Base-by-base conservation (phyloP, 1,284 basidiomycete genomes). In the Sporisorium scitamineum region DNA sequence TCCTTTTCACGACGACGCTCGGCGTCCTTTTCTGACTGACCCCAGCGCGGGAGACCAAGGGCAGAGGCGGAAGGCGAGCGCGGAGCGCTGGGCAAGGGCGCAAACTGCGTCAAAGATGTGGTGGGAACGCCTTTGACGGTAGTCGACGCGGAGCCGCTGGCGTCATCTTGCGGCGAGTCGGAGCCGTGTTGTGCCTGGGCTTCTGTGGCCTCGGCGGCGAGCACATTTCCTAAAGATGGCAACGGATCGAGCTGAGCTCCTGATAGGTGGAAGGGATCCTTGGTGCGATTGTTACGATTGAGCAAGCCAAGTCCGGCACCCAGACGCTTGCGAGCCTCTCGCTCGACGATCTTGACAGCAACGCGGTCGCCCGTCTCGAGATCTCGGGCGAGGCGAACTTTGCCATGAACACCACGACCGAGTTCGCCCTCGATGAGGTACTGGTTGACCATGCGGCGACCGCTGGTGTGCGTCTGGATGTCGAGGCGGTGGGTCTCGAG, bases 361-460 rank as follows among this genome's bases (percentile, higher is more conserved):
- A 85, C 84, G 11, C 69, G 73, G 44, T 83, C 78, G 37, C 80
- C 79, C 7, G 82, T 82, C 37, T 80, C 75, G 14, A 77, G 78
- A 58, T 85, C 80, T 18, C 70, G 69, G 11, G 84, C 84, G 8
- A 83, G 69, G 5, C 83, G 71, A 14, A 85, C 84, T 44, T 78
- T 80, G 41, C 84, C 84, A 45, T 84, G 82, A 5, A 83, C 82
- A 37, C 84, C 84, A 10, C 80, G 72, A 41, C 84, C 84, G 2
- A 85, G 74, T 58, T 85, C 83, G 18, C 70, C 72, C 41, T 82
- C 81, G 41, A 85, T 83, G 57, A 84, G 70, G 57, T 85, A 85
- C 65, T 85, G 80, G 34, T 85, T 85, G 59, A 85, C 76, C 84
- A 85, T 85, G 22, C 83, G 75, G 26, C 76, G 71, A n/a, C 82